Conservation (phyloP, 2,329 filamentous ascomycete species). For the Penicillium italicum region DNA sequence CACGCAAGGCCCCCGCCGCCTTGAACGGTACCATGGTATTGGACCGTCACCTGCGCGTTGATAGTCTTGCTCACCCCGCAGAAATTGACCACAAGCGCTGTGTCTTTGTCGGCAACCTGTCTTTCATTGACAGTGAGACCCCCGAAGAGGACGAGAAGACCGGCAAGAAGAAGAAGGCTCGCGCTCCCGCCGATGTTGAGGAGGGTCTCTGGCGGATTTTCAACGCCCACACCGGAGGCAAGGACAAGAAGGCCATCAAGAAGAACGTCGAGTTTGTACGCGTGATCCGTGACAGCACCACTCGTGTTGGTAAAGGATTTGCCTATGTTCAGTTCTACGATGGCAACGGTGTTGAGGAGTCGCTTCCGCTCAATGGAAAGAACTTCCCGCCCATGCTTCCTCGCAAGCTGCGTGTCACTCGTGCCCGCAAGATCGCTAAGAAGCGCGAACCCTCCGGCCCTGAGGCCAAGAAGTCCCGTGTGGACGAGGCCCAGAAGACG, state of each 20-base stretch:
- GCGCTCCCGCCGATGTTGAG: slow-evolving; percentile 77
- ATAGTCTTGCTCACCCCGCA: slow-evolving; percentile 83
- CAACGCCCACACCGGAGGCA: slow-evolving; percentile 35
- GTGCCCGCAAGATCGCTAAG: slow-evolving; percentile 69
- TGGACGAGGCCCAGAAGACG: slow-evolving; percentile 31
- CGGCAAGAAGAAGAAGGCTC: slow-evolving; percentile 68
- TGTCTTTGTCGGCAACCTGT: slow-evolving; percentile 93
- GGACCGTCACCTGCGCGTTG: slow-evolving; percentile 82
- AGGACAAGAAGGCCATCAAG: slow-evolving; percentile 46
- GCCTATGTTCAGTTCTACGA: slow-evolving; percentile 97
- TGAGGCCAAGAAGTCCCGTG: slow-evolving; percentile 20
- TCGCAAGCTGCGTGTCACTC: slow-evolving; percentile 75
- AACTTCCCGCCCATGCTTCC: slow-evolving; percentile 94
- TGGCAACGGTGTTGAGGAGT: slow-evolving; percentile 83
- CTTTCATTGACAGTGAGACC: slow-evolving; percentile 90
- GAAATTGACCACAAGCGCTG: slow-evolving; percentile 81
- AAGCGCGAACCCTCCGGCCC: slow-evolving; percentile 26
- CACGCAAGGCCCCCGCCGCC: slow-evolving; percentile 68
- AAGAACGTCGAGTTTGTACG: slow-evolving; percentile 90
- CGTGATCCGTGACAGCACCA: slow-evolving; percentile 82
- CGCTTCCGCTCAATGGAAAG: slow-evolving; percentile 81
- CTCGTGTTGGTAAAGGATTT: slow-evolving; percentile 91
- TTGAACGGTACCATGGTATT: slow-evolving; percentile 84
- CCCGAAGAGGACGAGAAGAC: slow-evolving; percentile 56
- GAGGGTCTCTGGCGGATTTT: slow-evolving; percentile 63